Percentiles rank a stretch among this genome's conserved stretches.
phyloP scores from a whole-genome alignment of 495 filamentous ascomycete genomes.

The Hyaloscypha hepaticicola region DNA sequence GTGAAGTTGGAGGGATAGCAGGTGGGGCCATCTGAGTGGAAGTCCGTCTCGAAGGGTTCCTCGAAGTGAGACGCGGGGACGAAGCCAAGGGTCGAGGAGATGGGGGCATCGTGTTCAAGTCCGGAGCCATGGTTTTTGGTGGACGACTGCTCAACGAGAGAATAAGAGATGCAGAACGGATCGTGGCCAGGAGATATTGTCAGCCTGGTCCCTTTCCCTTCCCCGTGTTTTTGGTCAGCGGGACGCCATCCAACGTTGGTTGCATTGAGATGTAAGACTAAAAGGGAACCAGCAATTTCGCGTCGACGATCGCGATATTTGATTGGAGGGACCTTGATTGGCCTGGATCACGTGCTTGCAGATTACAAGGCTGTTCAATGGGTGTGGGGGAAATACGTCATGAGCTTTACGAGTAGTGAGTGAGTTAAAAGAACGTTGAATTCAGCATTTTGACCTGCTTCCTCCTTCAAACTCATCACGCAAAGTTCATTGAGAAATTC shows the following conservation, averaged over 20 bases:
- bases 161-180: background rate
- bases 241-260: conserved; percentile 1
- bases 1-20: conserved; percentile 24
- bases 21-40: conserved; percentile 24
- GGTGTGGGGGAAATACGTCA: background rate
- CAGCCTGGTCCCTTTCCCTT: conserved; percentile 8
- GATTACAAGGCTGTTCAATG: too few species aligned
- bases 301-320: background rate
- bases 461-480: background rate
- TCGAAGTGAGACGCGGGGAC: conserved; percentile 28
- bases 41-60: conserved; percentile 24
- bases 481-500: conserved; percentile 10
- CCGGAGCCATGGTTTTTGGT: conserved; percentile 47
- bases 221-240: background rate
- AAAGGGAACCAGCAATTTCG: conserved; percentile 4
- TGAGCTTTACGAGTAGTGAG: conserved; percentile 2
- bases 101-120: conserved; percentile 52
- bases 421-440: conserved; percentile 7
- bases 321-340: background rate
- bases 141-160: background rate
- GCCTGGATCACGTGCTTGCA: background rate
- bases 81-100: conserved; percentile 34
- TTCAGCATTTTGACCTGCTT: conserved; percentile 5
- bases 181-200: background rate
- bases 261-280: conserved; percentile 7